Evolutionary conservation across 495 filamentous ascomycete genomes (phyloP), one percentile per base, ranked within the genome.

Genomic region (Penicillium soppii): DNA sequence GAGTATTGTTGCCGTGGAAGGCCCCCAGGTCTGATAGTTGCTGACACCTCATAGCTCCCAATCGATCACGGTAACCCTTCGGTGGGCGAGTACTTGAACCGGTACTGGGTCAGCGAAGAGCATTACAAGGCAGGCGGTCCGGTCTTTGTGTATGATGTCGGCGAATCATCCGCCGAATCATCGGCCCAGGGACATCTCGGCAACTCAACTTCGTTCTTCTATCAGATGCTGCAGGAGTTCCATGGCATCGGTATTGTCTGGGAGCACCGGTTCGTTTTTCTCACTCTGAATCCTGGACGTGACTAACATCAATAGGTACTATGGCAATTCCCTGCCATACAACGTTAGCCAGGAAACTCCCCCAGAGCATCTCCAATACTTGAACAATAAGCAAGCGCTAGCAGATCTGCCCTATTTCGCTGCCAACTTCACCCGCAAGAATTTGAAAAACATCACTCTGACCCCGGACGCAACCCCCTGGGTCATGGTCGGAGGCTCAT

Each of bases 401-500:
- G 75, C 73, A 23, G 80, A 83, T 43, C 62, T 82, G 10, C 74
- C 73, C 1, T 67, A 61, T 38, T 82, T 83, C 61, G 80, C 80
- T 1, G 56, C 68, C 40, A 71, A 71, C 21, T 83, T 82, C 62
- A 67, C 53, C 25, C 67, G 70, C 8, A 29, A 48, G 15, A 64
- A 57, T 4, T 62, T 72, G 37, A 33, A 64, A 6, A 47, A 70
- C 15, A 29, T 65, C 10, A 66, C 77, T 43, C 48, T 83, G 25
- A 70, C 72, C 0, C 79, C 80, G 0, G 52, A 62, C 23, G 58
- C 50, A 1, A 78, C 79, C 0, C 82, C 82, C 5, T 85, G 82
- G 81, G 61, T 85, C 25, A 79, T 83, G 66, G 44, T 83, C 1
- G 82, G 82, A 36, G 81, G 79, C 8, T 82, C 79, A 8, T 84